Conservation (phyloP, 2,329 filamentous ascomycete species). For the Verticillium klebahnii region DNA sequence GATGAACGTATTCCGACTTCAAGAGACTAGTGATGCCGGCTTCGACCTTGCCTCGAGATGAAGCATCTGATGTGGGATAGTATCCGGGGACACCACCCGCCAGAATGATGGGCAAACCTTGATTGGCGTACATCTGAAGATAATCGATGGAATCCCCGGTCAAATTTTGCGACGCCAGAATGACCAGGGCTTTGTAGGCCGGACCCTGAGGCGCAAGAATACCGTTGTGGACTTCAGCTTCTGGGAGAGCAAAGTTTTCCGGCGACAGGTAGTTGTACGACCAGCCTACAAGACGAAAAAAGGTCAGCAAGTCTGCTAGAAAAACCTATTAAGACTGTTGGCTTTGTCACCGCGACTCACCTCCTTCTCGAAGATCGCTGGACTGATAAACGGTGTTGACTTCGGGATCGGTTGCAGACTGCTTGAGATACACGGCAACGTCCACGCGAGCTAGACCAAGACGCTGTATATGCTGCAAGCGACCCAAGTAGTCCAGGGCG, state of each 20-base stretch:
- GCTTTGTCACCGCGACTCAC: not conserved
- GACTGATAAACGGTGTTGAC: slow-evolving; percentile 15
- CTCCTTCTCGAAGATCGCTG: slow-evolving; percentile 19
- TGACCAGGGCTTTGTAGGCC: slow-evolving; percentile 36
- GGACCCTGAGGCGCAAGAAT: slow-evolving; percentile 32
- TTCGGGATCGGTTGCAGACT: not conserved
- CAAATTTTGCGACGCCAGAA: slow-evolving; percentile 28
- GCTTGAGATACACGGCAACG: slow-evolving; percentile 4
- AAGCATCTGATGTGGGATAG: not conserved
- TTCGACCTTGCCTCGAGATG: not conserved
- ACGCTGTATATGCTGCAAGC: slow-evolving; percentile 32
- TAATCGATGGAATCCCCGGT: slow-evolving; percentile 26
- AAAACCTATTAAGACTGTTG: no score
- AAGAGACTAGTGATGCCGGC: not conserved
- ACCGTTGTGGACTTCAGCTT: slow-evolving; percentile 28
- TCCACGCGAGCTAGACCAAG: slow-evolving; percentile 24
- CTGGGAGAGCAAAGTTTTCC: slow-evolving; percentile 33
- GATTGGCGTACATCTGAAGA: slow-evolving; percentile 26
- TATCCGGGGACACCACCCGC: slow-evolving; percentile 2
- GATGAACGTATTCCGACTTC: not conserved
- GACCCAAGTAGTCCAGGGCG: slow-evolving; percentile 23
- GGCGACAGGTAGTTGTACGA: slow-evolving; percentile 40
- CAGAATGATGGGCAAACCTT: slow-evolving; percentile 37
- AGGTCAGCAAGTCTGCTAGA: no score
- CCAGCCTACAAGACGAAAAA: slow-evolving; percentile 20